Percentiles rank a stretch among this genome's conserved stretches.
Evolutionary conservation across 2,329 filamentous ascomycete species (phyloP).

Genomic region (Oidium heveae): DNA sequence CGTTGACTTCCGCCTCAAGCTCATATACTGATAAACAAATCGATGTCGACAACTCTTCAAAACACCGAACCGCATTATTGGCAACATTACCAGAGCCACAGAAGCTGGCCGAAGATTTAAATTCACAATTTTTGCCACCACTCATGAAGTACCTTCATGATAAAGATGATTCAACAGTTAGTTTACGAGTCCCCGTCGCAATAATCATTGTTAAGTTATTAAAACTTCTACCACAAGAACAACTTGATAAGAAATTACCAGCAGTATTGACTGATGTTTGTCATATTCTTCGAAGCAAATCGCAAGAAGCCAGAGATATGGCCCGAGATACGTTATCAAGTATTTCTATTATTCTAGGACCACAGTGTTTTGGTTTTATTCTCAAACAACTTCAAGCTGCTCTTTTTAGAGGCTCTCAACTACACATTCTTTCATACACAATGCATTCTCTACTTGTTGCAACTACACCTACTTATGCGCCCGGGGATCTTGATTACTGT

Average conservation of each 20-base stretch:
- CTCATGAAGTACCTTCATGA: conserved; percentile 71
- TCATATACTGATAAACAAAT: conserved; percentile 3
- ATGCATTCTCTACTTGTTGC: conserved; percentile 73
- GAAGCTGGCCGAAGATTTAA: conserved; percentile 48
- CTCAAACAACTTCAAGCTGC: conserved; percentile 70
- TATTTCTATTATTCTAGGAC: conserved; percentile 57
- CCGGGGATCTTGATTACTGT: conserved; percentile 79
- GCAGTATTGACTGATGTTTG: conserved; percentile 76
- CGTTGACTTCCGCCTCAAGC: conserved; percentile 31
- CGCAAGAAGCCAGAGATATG: conserved; percentile 73
- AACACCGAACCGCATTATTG: conserved; percentile 24
- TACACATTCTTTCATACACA: conserved; percentile 87
- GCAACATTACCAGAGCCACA: conserved; percentile 38
- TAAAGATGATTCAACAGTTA: conserved; percentile 86
- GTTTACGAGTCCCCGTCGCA: conserved; percentile 71
- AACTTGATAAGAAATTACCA: conserved; percentile 51
- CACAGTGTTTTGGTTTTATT: conserved; percentile 73
- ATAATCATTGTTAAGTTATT: conserved; percentile 74
- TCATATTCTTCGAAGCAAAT: conserved; percentile 72
- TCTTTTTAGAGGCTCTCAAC: conserved; percentile 64
- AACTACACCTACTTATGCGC: conserved; percentile 43
- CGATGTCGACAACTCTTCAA: conserved; percentile 4
- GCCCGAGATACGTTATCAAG: conserved; percentile 69
- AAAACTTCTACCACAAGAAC: conserved; percentile 46
- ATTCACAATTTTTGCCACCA: conserved; percentile 50